These are phyloP conservation scores for Trichoderma brevicompactum DNA, from an alignment of 2,329 filamentous ascomycete genomes.

Conservation along the genomic window DNA sequence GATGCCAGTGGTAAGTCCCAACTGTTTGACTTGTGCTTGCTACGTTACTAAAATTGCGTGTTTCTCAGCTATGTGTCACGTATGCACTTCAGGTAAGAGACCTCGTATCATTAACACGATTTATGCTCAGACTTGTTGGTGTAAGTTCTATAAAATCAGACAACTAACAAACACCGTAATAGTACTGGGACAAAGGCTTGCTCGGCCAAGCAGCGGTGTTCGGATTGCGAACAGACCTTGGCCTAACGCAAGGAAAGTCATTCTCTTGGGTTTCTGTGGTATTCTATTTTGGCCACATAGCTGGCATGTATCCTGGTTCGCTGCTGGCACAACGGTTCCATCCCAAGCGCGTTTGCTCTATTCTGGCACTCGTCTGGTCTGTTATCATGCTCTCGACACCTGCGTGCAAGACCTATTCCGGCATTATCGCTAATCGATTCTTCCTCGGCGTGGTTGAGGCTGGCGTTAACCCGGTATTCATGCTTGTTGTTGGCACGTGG, in stretches of 20 bases:
- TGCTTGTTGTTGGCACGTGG: no score
- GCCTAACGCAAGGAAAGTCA: background rate
- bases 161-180: background rate
- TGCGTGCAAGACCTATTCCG: background rate
- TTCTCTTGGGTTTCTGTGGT: slow-evolving; percentile 7
- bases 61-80: background rate
- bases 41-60: background rate
- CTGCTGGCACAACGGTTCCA: background rate
- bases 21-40: background rate
- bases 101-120: background rate
- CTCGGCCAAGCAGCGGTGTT: slow-evolving; percentile 9
- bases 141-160: no score
- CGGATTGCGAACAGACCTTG: background rate
- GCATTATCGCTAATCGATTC: background rate
- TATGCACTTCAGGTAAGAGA: background rate
- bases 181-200: slow-evolving; percentile 19
- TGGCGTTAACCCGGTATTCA: no score
- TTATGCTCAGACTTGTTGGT: no score
- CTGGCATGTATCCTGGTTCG: slow-evolving; percentile 1
- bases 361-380: background rate
- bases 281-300: slow-evolving; percentile 8
- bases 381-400: background rate
- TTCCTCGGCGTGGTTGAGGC: no score
- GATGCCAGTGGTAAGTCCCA: background rate
- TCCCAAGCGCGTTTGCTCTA: background rate